These are phyloP conservation scores for Tripidium arundinaceum DNA, from an alignment of 202 grass and related monocot species.

Conservation along the genomic window DNA sequence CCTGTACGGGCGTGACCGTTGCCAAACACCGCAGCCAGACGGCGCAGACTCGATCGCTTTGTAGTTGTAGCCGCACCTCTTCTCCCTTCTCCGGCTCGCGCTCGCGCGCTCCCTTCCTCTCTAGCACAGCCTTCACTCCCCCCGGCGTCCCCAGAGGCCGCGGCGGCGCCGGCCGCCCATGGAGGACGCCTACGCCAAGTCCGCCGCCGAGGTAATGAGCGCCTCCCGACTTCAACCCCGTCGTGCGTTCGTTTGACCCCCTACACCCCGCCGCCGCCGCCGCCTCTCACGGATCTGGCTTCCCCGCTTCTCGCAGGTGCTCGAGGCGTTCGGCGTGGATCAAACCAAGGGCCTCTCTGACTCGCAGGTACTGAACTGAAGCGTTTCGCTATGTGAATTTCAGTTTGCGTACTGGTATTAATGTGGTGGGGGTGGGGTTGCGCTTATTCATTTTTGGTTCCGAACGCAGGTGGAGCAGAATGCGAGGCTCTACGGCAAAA, in stretches of 20 bases:
- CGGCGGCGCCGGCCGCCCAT: slow-evolving; percentile 34
- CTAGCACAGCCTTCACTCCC: no score
- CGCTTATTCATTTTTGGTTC: slow-evolving; percentile 40
- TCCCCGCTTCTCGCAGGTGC: slow-evolving; percentile 53
- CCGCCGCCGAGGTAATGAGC: slow-evolving; percentile 64
- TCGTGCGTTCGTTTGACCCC: background rate
- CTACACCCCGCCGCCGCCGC: slow-evolving; percentile 6
- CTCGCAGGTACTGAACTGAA: slow-evolving; percentile 56
- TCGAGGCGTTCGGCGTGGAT: slow-evolving; percentile 79
- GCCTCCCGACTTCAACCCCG: background rate
- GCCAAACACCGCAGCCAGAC: background rate
- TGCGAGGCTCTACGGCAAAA: slow-evolving; percentile 67
- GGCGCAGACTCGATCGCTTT: background rate
- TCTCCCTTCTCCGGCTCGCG: no score
- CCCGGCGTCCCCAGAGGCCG: background rate
- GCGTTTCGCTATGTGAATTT: background rate
- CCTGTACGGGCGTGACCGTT: slow-evolving; percentile 3
- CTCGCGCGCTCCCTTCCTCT: background rate
- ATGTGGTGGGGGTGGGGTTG: background rate
- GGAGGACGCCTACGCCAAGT: slow-evolving; percentile 93
- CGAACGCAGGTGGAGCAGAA: slow-evolving; percentile 67
- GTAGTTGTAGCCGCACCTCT: background rate
- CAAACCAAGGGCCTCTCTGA: slow-evolving; percentile 85
- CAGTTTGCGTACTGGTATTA: background rate
- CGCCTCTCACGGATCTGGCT: slow-evolving; percentile 47